Base-by-base conservation (phyloP, 176 grass and related monocot species). In the Oryza rufipogon region DNA sequence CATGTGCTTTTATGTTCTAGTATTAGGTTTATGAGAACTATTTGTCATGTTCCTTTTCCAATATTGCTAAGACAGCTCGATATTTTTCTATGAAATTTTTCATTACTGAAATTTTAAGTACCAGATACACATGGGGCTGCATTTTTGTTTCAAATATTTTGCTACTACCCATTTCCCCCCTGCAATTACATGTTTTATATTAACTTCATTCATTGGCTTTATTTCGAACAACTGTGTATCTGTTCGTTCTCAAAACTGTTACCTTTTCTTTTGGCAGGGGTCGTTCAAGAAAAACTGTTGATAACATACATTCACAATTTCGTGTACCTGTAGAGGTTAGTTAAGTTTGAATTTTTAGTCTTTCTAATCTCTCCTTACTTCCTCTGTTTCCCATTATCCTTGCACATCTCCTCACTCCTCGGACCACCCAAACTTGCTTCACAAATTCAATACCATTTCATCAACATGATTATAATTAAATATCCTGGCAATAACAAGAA, bases 281-380 rank as follows among this genome's bases (percentile, higher is more conserved):
- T 48, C 92, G 80, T 74, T 83, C 70, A 76, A 91, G 70, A 86
- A 93, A 87, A 76, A 70, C 93, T 81, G 74, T 88, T 85, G 89
- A 93, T 79, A 87, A 81, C 73, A 93, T 98, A 84, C 42, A 39
- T 34, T 86, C 85, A 38, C 91, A 90, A 70, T 87, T 90, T 52
- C 61, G 82, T 51, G 45, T 98, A 67, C 28, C 70, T 80, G 92
- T 95, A 20, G 89, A 98, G 91, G 95, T 98, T 81, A 83, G 84
- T 73, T 72, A 51, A 22, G n/a, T 54, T 52, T 42, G 51, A 13
- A 71, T 15, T 72, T 70, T 39, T 25, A 49, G 3, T 32, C 61
- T 25, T 44, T 74, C 19, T 79, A 46, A 2, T 79, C 11, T 20
- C 39, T 39, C 49, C 17, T n/a, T 36, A 11, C 56, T 33, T 79